A percentile compares a stretch with the other conserved stretches of the same genome.
phyloP scores from a whole-genome alignment of 345 rosid species.

The Lepidium aucheri region DNA sequence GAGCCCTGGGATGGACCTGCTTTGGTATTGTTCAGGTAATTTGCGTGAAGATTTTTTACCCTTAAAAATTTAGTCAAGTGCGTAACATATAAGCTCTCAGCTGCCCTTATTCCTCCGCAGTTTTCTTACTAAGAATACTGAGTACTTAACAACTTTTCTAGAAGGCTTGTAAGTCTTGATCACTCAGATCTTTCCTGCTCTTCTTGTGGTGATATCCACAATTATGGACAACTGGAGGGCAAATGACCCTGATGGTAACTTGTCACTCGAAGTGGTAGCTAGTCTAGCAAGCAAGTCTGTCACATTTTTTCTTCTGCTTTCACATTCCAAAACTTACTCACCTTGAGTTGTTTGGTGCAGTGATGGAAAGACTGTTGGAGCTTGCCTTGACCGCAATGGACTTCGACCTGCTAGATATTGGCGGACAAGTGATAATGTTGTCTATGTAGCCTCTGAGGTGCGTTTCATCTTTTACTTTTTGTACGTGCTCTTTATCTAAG shows the following conservation, averaged over 20 bases:
- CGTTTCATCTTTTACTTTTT: constrained; percentile 20
- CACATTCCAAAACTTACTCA: not conserved
- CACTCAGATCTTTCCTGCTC: constrained; percentile 4
- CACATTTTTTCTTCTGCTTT: not conserved
- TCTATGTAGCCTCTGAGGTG: constrained; percentile 99
- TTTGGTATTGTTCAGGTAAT: constrained; percentile 82
- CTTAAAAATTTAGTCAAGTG: not conserved
- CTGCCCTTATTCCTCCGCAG: not conserved
- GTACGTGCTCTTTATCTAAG: constrained; percentile 13
- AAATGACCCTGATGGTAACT: constrained; percentile 10
- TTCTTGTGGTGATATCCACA: not conserved
- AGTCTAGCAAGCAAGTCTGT: constrained; percentile 1
- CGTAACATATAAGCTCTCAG: not conserved
- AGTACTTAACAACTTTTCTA: not conserved
- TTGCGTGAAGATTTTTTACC: constrained; percentile 1
- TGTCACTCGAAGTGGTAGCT: not conserved
- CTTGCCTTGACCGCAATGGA: constrained; percentile 97
- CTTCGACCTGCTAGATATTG: constrained; percentile 99
- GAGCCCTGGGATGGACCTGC: constrained; percentile 99
- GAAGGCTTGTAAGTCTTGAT: constrained; percentile 11
- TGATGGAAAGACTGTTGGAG: constrained; percentile 99
- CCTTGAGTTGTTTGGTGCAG: constrained; percentile 38
- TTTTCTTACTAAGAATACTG: not conserved
- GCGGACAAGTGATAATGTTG: constrained; percentile 91
- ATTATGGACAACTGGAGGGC: not conserved